Percentiles rank a stretch among this genome's conserved stretches.
Evolutionary conservation across 257 asterid genomes (phyloP).

Genomic region (Echium plantagineum): DNA sequence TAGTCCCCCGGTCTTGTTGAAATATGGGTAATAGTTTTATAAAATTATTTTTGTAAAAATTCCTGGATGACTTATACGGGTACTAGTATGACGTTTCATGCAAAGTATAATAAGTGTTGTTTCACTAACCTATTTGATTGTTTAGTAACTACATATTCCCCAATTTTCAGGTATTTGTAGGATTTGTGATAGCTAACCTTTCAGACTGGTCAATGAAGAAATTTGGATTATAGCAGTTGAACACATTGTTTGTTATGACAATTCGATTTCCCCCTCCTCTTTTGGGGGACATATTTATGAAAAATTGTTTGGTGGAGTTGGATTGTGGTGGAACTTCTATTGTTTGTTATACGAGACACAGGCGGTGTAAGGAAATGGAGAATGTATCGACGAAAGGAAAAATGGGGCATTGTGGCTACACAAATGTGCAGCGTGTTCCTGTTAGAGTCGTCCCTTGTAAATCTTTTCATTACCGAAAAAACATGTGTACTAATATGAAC

Average conservation of each 20-base stretch:
- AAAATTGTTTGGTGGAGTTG: neutral
- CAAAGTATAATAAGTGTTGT: no score
- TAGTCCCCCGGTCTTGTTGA: no score
- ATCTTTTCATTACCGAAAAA: no score
- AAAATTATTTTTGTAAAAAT: no score
- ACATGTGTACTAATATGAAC: no score
- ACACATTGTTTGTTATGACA: neutral
- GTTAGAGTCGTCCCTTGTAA: neutral
- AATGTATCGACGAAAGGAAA: neutral
- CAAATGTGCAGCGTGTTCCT: neutral
- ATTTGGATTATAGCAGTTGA: conserved; percentile 50
- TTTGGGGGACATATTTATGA: neutral
- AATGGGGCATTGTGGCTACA: neutral
- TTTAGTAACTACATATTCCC: no score
- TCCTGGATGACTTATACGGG: no score
- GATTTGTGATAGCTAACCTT: conserved; percentile 76
- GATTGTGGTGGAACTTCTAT: neutral
- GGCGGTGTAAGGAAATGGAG: neutral
- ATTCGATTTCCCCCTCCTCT: neutral
- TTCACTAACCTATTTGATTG: no score
- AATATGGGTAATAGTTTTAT: no score
- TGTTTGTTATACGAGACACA: neutral
- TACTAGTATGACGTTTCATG: no score
- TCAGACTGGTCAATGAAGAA: conserved; percentile 47
- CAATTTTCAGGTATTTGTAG: conserved; percentile 72